These are phyloP conservation scores for Diaporthe sp. DNA, from an alignment of 2,329 filamentous ascomycete species.

Conservation along the genomic window DNA sequence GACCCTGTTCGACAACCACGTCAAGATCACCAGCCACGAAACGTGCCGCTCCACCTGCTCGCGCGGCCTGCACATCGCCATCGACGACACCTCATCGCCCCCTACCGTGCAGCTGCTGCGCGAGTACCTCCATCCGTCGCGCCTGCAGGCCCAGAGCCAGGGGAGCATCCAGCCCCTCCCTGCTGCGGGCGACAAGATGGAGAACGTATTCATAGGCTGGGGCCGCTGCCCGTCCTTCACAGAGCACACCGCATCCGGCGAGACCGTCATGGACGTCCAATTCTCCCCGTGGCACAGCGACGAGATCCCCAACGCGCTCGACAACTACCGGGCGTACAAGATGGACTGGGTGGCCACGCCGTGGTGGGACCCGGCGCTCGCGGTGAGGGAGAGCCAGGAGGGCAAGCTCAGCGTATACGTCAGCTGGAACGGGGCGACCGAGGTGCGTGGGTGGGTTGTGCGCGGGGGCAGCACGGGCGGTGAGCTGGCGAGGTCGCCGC, in stretches of 20 bases:
- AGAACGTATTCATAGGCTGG: constrained; percentile 60
- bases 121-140: constrained; percentile 54
- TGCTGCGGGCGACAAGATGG: constrained; percentile 31
- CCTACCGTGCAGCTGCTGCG: constrained; percentile 58
- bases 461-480: constrained; percentile 2
- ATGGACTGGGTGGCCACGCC: constrained; percentile 47
- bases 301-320: constrained; percentile 43
- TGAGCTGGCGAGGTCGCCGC: constrained; percentile 27
- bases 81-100: constrained; percentile 50
- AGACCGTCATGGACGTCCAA: constrained; percentile 57
- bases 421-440: constrained; percentile 53
- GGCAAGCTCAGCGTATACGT: constrained; percentile 44
- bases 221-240: constrained; percentile 61
- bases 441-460: constrained; percentile 44
- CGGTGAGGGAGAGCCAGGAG: constrained; percentile 38
- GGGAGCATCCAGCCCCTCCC: constrained; percentile 55
- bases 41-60: constrained; percentile 46
- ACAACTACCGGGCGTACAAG: constrained; percentile 48
- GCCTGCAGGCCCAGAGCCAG: constrained; percentile 54
- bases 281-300: constrained; percentile 49
- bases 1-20: constrained; percentile 63
- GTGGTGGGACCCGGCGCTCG: constrained; percentile 44
- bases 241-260: constrained; percentile 58
- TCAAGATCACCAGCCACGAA: constrained; percentile 49
- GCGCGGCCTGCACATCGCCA: constrained; percentile 53